Evolutionary conservation across 805 yeast species (phyloP).

Genomic region (Wickerhamomyces chambardii): DNA sequence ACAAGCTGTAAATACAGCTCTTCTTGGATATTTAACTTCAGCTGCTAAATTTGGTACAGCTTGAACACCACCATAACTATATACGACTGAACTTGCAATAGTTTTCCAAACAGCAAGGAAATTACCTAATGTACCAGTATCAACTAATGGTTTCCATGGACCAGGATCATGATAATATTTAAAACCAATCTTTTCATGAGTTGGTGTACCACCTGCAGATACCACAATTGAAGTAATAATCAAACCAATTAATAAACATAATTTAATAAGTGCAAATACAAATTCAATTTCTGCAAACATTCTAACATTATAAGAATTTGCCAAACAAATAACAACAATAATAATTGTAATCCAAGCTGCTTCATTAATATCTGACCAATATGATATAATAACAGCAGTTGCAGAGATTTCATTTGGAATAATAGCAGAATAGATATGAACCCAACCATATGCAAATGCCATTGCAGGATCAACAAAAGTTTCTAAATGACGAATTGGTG

Average conservation of each 20-base stretch:
- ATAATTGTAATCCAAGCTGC: slow-evolving; percentile 38
- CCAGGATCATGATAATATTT: slow-evolving; percentile 44
- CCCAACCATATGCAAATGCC: slow-evolving; percentile 39
- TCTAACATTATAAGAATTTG: slow-evolving; percentile 26
- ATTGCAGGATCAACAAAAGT: slow-evolving; percentile 33
- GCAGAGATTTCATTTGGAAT: slow-evolving; percentile 37
- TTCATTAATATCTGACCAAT: slow-evolving; percentile 34
- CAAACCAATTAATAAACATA: slow-evolving; percentile 35
- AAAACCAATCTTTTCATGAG: slow-evolving; percentile 29
- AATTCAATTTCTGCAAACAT: slow-evolving; percentile 46
- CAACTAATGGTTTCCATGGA: slow-evolving; percentile 7
- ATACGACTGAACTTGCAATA: slow-evolving; percentile 28
- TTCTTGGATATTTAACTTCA: slow-evolving; percentile 25
- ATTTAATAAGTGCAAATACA: slow-evolving; percentile 33
- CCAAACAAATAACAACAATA: slow-evolving; percentile 23
- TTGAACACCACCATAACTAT: slow-evolving; percentile 29
- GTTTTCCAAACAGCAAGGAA: slow-evolving; percentile 23
- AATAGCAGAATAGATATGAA: slow-evolving; percentile 29
- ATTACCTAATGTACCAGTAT: slow-evolving; percentile 13
- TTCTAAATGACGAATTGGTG: slow-evolving; percentile 26
- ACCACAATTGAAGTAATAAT: slow-evolving; percentile 39
- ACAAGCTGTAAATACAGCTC: slow-evolving; percentile 21
- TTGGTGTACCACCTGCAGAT: slow-evolving; percentile 36
- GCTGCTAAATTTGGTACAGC: slow-evolving; percentile 37
- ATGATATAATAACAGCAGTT: slow-evolving; percentile 35